Evolutionary conservation across 352 stramenopile species (phyloP), one percentile per base, ranked within the genome.

Genomic region (Pilasporangium apinafurcum): DNA sequence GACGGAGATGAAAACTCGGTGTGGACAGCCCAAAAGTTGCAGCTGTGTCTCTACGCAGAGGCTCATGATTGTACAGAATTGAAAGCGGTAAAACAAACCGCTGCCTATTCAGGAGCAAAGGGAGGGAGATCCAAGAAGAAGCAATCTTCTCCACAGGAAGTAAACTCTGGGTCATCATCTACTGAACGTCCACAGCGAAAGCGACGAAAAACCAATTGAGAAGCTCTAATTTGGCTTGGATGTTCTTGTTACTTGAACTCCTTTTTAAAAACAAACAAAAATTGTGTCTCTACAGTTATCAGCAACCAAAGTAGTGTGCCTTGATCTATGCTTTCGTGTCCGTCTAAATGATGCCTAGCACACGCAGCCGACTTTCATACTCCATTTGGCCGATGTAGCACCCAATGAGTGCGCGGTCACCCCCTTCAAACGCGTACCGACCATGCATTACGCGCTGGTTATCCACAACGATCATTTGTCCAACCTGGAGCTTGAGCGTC

Each of bases 371-470:
- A 42, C 78, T 91, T 37, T 92, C 81, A 52, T 89, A 95, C 54
- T 93, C 81, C 37, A 62, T 90, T 36, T 69, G 75, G 21, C 82
- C 81, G 43, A 95, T 93, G 71, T 95, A 95, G 57, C 83, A 92
- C 14, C 83, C 83, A 42, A 95, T 83, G 26, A 95, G 65, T 26
- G 79, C 79, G 21, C 83, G 74, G 8, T 87, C 75, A 28, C 76
- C 72, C 26, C 82, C 81, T 7, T 76, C 49, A 48, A 95, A 95
- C 12, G 80, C 80, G 30, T 86, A 55, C 24, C 83, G 83, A 8
- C 74, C 83, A 46, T 95, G 83, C 63, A 91, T 72, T 30, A 95
- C 81, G 22, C 83, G 79, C 32, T 92, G 79, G 60, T 95, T 95
- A 57, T 95, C 81, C 12, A 95, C 76, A 13, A 95, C 47, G 30